A percentile compares a stretch with the other conserved stretches of the same genome.
These are phyloP conservation scores for Russula lepida DNA, from an alignment of 768 basidiomycete genomes.

Conservation along the genomic window DNA sequence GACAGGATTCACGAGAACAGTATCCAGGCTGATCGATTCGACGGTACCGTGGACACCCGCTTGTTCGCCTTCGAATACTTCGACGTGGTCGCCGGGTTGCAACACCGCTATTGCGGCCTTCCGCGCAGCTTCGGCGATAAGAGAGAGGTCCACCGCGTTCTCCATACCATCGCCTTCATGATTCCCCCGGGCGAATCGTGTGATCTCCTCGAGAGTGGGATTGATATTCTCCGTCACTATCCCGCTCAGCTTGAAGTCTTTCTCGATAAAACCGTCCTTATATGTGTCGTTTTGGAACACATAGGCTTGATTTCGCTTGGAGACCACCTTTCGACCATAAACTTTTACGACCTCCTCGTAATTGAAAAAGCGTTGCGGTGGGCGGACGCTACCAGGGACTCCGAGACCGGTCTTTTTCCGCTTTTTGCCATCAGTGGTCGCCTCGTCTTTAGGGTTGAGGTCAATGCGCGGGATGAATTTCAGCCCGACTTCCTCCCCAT, in stretches of 20 bases:
- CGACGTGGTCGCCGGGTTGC: constrained; percentile 97
- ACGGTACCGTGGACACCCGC: constrained; percentile 88
- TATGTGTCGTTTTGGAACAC: constrained; percentile 92
- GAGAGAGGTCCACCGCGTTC: constrained; percentile 72
- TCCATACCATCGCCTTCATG: constrained; percentile 57
- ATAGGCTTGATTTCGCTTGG: constrained; percentile 64
- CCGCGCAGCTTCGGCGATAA: constrained; percentile 86
- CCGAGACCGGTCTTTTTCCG: constrained; percentile 56
- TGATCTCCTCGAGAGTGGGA: constrained; percentile 95
- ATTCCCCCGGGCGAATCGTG: constrained; percentile 71
- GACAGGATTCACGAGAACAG: constrained; percentile 74
- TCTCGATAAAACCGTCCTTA: constrained; percentile 91
- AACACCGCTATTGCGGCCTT: constrained; percentile 88
- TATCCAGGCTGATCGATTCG: constrained; percentile 79
- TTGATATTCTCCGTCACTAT: constrained; percentile 82
- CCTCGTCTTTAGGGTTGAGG: constrained; percentile 80
- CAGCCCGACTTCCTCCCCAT: constrained; percentile 85
- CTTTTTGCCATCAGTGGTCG: constrained; percentile 59
- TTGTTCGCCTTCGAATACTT: constrained; percentile 96
- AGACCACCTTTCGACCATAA: constrained; percentile 70
- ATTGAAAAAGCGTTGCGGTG: constrained; percentile 89
- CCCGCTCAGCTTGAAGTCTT: constrained; percentile 80
- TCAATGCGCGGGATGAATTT: constrained; percentile 98
- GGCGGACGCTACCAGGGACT: constrained; percentile 50
- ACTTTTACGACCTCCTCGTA: constrained; percentile 85